phyloP scores from a whole-genome alignment of 306 rosid species.

The Medicago arabica region DNA sequence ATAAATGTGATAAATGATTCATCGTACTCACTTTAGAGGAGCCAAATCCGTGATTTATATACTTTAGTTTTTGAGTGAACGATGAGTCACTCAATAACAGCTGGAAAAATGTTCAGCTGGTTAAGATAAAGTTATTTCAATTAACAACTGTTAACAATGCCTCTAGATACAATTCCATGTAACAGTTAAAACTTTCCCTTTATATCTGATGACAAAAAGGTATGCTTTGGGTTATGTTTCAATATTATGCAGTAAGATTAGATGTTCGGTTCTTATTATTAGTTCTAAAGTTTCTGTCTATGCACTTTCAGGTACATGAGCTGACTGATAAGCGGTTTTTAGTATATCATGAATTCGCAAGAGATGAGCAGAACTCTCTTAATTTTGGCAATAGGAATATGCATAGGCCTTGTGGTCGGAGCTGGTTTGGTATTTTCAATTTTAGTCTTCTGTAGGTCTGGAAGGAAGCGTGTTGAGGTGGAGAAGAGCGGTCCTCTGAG shows the following conservation, averaged over 20 bases:
- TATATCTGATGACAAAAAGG: slow-evolving; percentile 1
- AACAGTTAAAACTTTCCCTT: slow-evolving; percentile 22
- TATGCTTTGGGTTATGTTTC: background rate
- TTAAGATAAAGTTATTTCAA: slow-evolving; percentile 10
- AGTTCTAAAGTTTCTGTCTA: slow-evolving; percentile 16
- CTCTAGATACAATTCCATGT: slow-evolving; percentile 11
- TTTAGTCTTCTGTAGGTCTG: slow-evolving; percentile 57
- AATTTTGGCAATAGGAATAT: slow-evolving; percentile 67
- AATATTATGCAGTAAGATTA: slow-evolving; percentile 12
- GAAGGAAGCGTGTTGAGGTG: slow-evolving; percentile 55
- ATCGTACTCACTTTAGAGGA: background rate
- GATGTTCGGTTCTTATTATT: background rate
- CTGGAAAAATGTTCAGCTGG: background rate
- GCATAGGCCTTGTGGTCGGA: slow-evolving; percentile 81
- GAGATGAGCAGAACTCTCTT: slow-evolving; percentile 41
- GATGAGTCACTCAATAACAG: slow-evolving; percentile 10
- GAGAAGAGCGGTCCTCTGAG: slow-evolving; percentile 68
- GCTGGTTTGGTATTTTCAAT: slow-evolving; percentile 59
- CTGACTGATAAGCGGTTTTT: slow-evolving; percentile 22
- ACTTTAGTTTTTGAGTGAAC: slow-evolving; percentile 17
- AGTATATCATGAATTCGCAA: slow-evolving; percentile 31
- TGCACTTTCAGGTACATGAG: slow-evolving; percentile 44
- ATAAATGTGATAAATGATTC: background rate
- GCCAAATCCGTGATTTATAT: background rate
- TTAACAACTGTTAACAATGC: background rate